These are phyloP conservation scores for Larix kaempferi DNA, from an alignment of 75 land plant genomes.

Conservation along the genomic window DNA sequence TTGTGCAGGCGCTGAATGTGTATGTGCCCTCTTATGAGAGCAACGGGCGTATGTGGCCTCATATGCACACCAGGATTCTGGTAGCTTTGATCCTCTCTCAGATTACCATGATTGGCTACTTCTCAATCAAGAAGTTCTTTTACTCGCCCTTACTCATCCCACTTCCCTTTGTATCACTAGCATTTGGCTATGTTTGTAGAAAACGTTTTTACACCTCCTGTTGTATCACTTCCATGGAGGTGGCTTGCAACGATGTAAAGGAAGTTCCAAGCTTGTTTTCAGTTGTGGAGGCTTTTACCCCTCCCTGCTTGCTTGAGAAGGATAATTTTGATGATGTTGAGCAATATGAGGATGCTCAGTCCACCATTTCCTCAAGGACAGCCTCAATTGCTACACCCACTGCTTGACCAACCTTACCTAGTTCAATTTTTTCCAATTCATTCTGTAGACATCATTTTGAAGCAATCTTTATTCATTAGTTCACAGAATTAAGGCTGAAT, in stretches of 20 bases:
- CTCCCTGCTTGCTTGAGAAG: slow-evolving; percentile 50
- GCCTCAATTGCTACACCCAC: slow-evolving; percentile 13
- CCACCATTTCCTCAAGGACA: slow-evolving; percentile 16
- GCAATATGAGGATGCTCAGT: slow-evolving; percentile 44
- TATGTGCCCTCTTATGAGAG: slow-evolving; percentile 81
- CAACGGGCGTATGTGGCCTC: slow-evolving; percentile 95
- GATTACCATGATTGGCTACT: slow-evolving; percentile 82
- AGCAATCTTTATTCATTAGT: too few relatives aligned
- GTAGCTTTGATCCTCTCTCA: slow-evolving; percentile 76
- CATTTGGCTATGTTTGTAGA: slow-evolving; percentile 38
- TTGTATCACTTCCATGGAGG: slow-evolving; percentile 50
- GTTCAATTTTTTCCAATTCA: too few relatives aligned
- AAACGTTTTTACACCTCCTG: slow-evolving; percentile 41
- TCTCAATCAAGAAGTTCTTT: slow-evolving; percentile 40
- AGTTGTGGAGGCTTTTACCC: slow-evolving; percentile 56
- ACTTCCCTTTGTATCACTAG: slow-evolving; percentile 27
- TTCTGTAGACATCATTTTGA: too few relatives aligned
- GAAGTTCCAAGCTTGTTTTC: slow-evolving; percentile 47
- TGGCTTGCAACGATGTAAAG: slow-evolving; percentile 43
- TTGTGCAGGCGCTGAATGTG: slow-evolving; percentile 49
- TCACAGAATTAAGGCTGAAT: too few relatives aligned
- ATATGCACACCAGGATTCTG: slow-evolving; percentile 58
- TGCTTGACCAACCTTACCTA: background rate
- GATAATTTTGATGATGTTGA: slow-evolving; percentile 51
- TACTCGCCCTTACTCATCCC: slow-evolving; percentile 51